Percentiles rank a stretch among this genome's conserved stretches.
Conservation (phyloP, 2,329 filamentous ascomycete species). For the Apiospora hydei region DNA sequence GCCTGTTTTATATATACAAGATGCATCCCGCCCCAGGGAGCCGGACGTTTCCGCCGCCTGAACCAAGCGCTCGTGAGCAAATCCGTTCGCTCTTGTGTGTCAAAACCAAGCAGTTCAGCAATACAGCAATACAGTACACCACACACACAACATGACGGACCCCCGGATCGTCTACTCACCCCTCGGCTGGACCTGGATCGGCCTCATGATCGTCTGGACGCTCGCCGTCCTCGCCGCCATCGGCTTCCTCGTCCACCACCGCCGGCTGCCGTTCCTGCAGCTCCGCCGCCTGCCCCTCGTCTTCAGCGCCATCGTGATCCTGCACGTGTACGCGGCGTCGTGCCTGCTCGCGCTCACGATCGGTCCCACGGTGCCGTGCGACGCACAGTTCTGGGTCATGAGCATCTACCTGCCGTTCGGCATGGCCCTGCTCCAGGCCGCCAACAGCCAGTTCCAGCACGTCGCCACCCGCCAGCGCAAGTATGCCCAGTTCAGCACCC, state of each 20-base stretch:
- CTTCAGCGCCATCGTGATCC: constrained; percentile 36
- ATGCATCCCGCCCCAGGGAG: not conserved
- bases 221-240: constrained; percentile 35
- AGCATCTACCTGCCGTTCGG: constrained; percentile 69
- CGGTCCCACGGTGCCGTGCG: constrained; percentile 52
- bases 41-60: not conserved
- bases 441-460: constrained; percentile 66
- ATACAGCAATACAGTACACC: not conserved
- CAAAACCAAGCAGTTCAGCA: not conserved
- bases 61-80: not conserved
- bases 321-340: constrained; percentile 34
- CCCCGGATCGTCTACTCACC: constrained; percentile 24
- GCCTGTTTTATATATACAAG: not conserved
- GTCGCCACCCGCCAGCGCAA: constrained; percentile 62
- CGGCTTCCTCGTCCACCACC: constrained; percentile 34
- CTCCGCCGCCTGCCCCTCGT: constrained; percentile 40
- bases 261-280: constrained; percentile 41
- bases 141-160: constrained; percentile 10
- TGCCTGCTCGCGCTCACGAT: constrained; percentile 43
- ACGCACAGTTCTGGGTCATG: constrained; percentile 72
- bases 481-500: constrained; percentile 40
- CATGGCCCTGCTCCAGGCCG: constrained; percentile 71
- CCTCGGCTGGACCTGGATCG: constrained; percentile 33
- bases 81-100: not conserved
- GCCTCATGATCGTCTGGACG: constrained; percentile 32